Conservation (phyloP, 306 rosid species). For the Malus orientalis region DNA sequence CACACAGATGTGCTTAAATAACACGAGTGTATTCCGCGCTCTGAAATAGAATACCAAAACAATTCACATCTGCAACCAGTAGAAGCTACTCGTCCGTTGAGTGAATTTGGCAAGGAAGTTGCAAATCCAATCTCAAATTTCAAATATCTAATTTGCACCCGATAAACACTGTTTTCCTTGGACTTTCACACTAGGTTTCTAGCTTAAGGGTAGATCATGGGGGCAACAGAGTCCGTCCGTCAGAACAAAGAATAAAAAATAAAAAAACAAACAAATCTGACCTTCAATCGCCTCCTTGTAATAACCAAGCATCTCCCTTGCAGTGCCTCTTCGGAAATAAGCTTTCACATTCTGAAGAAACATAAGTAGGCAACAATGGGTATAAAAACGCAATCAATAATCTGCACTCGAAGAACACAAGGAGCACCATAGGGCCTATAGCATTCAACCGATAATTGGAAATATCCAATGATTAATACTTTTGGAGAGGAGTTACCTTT, state of each 20-base stretch:
- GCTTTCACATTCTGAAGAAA: slow-evolving; percentile 82
- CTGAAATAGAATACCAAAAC: too few species aligned
- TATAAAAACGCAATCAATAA: background rate
- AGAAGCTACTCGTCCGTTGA: too few species aligned
- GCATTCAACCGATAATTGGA: background rate
- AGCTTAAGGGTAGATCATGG: background rate
- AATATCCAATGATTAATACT: background rate
- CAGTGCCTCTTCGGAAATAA: slow-evolving; percentile 82
- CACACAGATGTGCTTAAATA: background rate
- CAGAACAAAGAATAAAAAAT: background rate
- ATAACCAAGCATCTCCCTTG: slow-evolving; percentile 90
- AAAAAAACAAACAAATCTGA: slow-evolving; percentile 23
- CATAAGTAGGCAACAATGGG: background rate
- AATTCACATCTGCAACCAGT: background rate
- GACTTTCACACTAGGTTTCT: background rate
- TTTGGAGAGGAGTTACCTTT: slow-evolving; percentile 46
- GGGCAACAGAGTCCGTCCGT: background rate
- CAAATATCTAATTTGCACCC: background rate
- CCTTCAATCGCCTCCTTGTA: slow-evolving; percentile 92
- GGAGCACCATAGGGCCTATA: background rate
- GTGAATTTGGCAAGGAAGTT: background rate
- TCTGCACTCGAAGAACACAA: background rate
- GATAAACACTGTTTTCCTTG: background rate
- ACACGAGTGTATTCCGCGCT: background rate
- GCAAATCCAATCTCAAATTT: background rate